phyloP scores from a whole-genome alignment of 768 basidiomycete species.

The Rhodotorula toruloides region DNA sequence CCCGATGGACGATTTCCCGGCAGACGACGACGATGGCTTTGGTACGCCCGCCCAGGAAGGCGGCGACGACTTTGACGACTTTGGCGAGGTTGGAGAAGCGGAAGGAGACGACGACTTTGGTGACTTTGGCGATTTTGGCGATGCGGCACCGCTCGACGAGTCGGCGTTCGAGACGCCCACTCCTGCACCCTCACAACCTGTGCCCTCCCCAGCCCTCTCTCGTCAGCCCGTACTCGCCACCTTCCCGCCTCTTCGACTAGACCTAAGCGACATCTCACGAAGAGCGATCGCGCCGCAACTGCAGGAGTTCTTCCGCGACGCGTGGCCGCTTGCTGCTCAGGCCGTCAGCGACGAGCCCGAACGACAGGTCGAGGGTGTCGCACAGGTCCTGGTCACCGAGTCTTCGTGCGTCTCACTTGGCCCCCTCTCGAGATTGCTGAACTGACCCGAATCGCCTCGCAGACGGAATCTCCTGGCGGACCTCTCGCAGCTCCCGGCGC shows the following conservation, averaged over 20 bases:
- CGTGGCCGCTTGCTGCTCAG: slow-evolving; percentile 5
- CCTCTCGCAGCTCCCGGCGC: slow-evolving; percentile 12
- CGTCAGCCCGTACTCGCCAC: background rate
- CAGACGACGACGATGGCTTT: background rate
- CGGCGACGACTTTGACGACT: slow-evolving; percentile 29
- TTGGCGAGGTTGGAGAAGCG: slow-evolving; percentile 8
- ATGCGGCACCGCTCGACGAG: slow-evolving; percentile 18
- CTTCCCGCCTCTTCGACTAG: slow-evolving; percentile 20
- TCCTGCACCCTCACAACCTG: background rate
- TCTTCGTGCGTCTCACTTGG: slow-evolving; percentile 6
- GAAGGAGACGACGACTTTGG: slow-evolving; percentile 30
- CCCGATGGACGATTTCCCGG: background rate
- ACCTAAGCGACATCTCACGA: background rate
- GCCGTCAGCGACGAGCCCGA: slow-evolving; percentile 30
- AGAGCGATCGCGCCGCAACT: slow-evolving; percentile 18
- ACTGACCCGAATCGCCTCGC: background rate
- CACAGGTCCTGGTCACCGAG: slow-evolving; percentile 29
- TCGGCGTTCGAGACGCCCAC: slow-evolving; percentile 12
- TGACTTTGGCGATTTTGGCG: slow-evolving; percentile 36
- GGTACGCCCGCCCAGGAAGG: background rate
- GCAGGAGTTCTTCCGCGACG: slow-evolving; percentile 7
- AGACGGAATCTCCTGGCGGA: slow-evolving; percentile 18
- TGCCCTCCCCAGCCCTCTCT: background rate
- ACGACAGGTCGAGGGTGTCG: slow-evolving; percentile 28
- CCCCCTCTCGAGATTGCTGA: background rate